Evolutionary conservation across 1,284 basidiomycete species (phyloP), one percentile per base, ranked within the genome.

Genomic region (Heliocybe sulcata): DNA sequence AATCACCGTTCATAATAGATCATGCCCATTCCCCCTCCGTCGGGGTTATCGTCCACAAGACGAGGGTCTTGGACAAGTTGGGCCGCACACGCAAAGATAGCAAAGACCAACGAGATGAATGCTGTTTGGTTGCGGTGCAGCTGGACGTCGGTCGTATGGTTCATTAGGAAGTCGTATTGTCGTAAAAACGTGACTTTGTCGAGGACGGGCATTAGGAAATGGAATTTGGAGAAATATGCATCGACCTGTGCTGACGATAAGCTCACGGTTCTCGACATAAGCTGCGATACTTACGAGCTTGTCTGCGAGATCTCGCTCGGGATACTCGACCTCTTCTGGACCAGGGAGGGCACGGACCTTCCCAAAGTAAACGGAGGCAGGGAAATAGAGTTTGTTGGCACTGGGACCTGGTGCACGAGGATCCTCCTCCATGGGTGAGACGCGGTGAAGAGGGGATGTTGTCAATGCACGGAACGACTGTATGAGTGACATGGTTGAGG

Each of bases 401-500:
- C 80, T 89, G 23, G 86, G 84, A 11, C 84, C 83, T 27, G 87
- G 85, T 22, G 82, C 83, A 52, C 78, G 79, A 47, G 87, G 83
- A 64, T 91, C 88, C 61, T 90, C 88, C 60, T 89, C 87, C 83
- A 85, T 85, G 38, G 87, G 88, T 11, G 88, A 90, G 53, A 87
- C 78, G 54, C 86, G 85, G 65, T 85, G 80, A n/a, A 87, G 70
- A 3, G 88, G 86, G 23, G 83, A 82, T 12, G 86, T 78, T 19
- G 87, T 89, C 58, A 87, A 68, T 47, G 85, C 81, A 56, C 82
- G 83, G 73, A 94, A 94, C 3, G 89, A 91, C 66, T 94, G 90
- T 54, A 94, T 91, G 60, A 94, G 79, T 9, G 91, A 90, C 83
- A 94, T 88, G 10, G 92, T 92, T 25, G 90, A 93, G 9, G 91